These are phyloP conservation scores for Saturnispora besseyi DNA, from an alignment of 805 yeast species.

Conservation along the genomic window DNA sequence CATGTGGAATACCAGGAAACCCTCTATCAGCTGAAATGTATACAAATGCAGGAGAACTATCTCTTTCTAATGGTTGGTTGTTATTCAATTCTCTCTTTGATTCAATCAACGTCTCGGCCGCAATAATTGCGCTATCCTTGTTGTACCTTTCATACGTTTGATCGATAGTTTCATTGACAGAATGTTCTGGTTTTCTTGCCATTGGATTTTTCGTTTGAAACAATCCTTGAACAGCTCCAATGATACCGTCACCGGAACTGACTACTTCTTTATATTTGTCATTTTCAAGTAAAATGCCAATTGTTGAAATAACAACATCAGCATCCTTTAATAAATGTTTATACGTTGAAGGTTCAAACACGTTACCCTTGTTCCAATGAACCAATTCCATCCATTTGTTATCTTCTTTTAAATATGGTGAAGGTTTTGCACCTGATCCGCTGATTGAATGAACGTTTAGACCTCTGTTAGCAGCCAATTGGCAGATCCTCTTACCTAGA, in stretches of 20 bases:
- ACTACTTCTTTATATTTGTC: conserved; percentile 53
- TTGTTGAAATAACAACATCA: conserved; percentile 68
- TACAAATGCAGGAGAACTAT: conserved; percentile 37
- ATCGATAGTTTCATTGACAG: conserved; percentile 14
- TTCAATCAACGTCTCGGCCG: conserved; percentile 47
- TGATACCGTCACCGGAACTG: conserved; percentile 24
- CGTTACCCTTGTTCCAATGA: conserved; percentile 57
- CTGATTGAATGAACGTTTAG: conserved; percentile 55
- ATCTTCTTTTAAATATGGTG: conserved; percentile 24
- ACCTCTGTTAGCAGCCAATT: conserved; percentile 54
- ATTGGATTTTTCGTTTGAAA: conserved; percentile 56
- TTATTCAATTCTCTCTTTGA: conserved; percentile 1
- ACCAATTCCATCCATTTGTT: conserved; percentile 47
- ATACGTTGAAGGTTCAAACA: conserved; percentile 58
- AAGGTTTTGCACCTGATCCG: conserved; percentile 47
- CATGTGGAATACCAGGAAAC: conserved; percentile 57
- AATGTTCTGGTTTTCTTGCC: conserved; percentile 28
- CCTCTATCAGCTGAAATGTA: conserved; percentile 76
- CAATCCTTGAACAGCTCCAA: conserved; percentile 31
- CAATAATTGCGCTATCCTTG: conserved; percentile 54
- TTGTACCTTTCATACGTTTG: conserved; percentile 57
- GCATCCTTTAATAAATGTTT: conserved; percentile 36
- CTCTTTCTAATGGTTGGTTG: conserved; percentile 4
- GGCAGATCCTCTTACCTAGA: conserved; percentile 62
- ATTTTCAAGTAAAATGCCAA: conserved; percentile 70